These are phyloP conservation scores for Hypoxylon sp. DNA, from an alignment of 2,329 filamentous ascomycete species.

Conservation along the genomic window DNA sequence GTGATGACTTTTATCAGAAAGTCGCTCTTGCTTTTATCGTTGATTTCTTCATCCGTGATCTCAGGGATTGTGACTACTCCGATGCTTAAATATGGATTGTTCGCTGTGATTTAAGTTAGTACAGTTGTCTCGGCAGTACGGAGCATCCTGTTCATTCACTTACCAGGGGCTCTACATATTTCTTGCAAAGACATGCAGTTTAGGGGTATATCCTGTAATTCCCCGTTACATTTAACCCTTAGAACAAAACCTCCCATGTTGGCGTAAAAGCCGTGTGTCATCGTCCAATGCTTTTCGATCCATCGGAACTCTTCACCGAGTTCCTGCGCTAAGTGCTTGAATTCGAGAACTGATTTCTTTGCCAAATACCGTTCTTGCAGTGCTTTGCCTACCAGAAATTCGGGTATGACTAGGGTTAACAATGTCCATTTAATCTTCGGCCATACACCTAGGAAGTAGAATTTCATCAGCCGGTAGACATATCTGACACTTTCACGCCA, in stretches of 20 bases:
- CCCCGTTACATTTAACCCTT: no score
- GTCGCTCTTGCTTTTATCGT: conserved; percentile 6
- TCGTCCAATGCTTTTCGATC: not conserved
- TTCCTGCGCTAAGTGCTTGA: not conserved
- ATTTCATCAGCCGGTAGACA: no score
- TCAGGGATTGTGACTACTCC: not conserved
- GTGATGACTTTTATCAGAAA: conserved; percentile 1
- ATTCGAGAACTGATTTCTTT: not conserved
- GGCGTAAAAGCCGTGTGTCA: not conserved
- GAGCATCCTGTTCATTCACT: no score
- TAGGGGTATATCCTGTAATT: no score
- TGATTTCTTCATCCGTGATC: conserved; percentile 2
- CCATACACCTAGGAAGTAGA: not conserved
- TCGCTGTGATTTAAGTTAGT: no score
- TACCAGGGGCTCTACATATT: no score
- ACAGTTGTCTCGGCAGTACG: no score
- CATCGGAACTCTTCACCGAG: not conserved
- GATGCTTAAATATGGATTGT: no score
- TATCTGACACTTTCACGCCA: not conserved
- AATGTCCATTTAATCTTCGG: not conserved
- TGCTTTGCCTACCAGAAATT: not conserved
- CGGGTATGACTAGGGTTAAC: not conserved
- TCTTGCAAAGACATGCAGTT: no score
- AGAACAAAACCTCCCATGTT: conserved; percentile 4
- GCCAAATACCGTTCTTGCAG: not conserved